A percentile compares a stretch with the other conserved stretches of the same genome.
Conservation (phyloP, 306 rosid species). For the Corylus heterophylla region DNA sequence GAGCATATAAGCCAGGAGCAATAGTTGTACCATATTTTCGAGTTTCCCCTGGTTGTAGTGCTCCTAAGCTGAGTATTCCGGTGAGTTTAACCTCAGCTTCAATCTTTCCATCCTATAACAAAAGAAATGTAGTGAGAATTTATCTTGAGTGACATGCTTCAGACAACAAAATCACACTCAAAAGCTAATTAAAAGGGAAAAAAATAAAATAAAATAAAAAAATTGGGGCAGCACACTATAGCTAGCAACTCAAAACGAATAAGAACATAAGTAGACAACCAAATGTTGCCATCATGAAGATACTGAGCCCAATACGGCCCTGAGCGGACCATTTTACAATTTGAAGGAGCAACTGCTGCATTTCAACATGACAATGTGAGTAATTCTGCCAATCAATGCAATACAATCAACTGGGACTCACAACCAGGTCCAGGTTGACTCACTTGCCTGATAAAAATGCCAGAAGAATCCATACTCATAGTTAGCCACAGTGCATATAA, state of each 20-base stretch:
- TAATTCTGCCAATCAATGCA: slow-evolving; percentile 12
- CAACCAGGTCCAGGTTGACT: slow-evolving; percentile 1
- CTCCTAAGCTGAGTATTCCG: slow-evolving; percentile 81
- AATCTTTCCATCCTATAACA: slow-evolving; percentile 71
- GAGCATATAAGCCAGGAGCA: slow-evolving; percentile 83
- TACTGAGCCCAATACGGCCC: slow-evolving; percentile 1
- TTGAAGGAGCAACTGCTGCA: not conserved
- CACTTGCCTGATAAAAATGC: slow-evolving; percentile 85
- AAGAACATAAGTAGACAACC: slow-evolving; percentile 5
- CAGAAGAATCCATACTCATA: slow-evolving; percentile 81
- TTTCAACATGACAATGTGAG: not conserved
- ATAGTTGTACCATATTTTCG: slow-evolving; percentile 84
- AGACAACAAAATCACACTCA: not conserved
- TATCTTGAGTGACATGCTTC: slow-evolving; percentile 16
- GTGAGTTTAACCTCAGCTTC: slow-evolving; percentile 88
- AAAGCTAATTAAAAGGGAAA: not conserved
- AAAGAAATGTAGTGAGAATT: slow-evolving; percentile 9
- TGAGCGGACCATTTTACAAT: not conserved
- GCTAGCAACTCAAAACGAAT: slow-evolving; percentile 7
- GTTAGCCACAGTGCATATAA: slow-evolving; percentile 79
- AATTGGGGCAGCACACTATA: not conserved
- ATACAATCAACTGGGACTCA: slow-evolving; percentile 10
- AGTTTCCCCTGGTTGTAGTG: slow-evolving; percentile 74
- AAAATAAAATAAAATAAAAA: not conserved
- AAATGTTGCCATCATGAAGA: slow-evolving; percentile 10